These are phyloP conservation scores for Fusarium sublunatum DNA, from an alignment of 2,329 filamentous ascomycete species.

Conservation along the genomic window DNA sequence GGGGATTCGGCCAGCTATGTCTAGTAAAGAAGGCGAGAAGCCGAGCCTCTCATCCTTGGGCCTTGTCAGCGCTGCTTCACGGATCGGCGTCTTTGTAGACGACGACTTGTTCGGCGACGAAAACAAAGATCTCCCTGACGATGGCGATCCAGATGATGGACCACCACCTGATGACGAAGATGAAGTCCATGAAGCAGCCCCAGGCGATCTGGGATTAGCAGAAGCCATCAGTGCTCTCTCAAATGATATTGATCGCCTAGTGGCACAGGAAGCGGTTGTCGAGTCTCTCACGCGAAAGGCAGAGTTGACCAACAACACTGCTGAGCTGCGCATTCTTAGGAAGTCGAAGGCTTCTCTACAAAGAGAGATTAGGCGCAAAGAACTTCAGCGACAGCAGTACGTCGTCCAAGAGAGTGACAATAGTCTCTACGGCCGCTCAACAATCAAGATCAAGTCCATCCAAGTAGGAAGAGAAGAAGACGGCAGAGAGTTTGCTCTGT, in stretches of 20 bases:
- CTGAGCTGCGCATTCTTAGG: slow-evolving; percentile 88
- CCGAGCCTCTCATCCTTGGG: slow-evolving; percentile 92
- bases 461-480: slow-evolving; percentile 93
- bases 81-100: slow-evolving; percentile 91
- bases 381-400: slow-evolving; percentile 96
- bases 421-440: slow-evolving; percentile 91
- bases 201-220: slow-evolving; percentile 90
- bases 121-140: slow-evolving; percentile 85
- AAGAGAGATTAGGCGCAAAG: slow-evolving; percentile 91
- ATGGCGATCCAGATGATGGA: slow-evolving; percentile 74
- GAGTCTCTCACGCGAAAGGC: slow-evolving; percentile 93
- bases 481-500: slow-evolving; percentile 92
- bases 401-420: slow-evolving; percentile 98
- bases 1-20: slow-evolving; percentile 46
- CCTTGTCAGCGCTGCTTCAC: slow-evolving; percentile 85
- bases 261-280: slow-evolving; percentile 88
- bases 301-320: slow-evolving; percentile 95
- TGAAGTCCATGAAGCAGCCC: slow-evolving; percentile 91
- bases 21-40: slow-evolving; percentile 67
- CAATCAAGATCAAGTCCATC: slow-evolving; percentile 89
- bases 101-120: slow-evolving; percentile 95
- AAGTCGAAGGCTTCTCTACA: slow-evolving; percentile 96
- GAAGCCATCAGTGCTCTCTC: slow-evolving; percentile 93
- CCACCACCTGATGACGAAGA: slow-evolving; percentile 73
- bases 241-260: slow-evolving; percentile 88